Base-by-base conservation (phyloP, 176 grass and related monocot species). In the Cenchrus fungigraminus region DNA sequence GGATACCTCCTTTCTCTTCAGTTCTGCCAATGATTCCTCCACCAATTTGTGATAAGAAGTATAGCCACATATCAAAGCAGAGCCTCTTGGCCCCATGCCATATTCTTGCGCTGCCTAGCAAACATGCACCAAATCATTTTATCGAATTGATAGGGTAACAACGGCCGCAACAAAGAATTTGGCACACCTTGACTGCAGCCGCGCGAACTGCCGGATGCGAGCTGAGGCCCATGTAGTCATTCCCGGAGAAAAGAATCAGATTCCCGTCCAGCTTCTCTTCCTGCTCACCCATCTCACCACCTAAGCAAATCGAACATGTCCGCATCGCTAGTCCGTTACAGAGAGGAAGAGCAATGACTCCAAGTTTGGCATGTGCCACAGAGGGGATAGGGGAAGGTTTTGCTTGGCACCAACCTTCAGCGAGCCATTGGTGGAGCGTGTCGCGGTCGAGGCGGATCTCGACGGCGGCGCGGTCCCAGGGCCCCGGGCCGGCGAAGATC, bases 81-180 rank as follows among this genome's bases (percentile, higher is more conserved):
- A 98, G 70, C 92, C 93, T 86, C 95, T 93, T 1, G 95, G 95
- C 8, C 95, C 95, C 95, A 98, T 98, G 43, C 93, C 95, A 37
- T 91, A 68, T n/a, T 83, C 63, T 90, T 85, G 60, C 66, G 95
- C 95, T 72, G 92, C 92, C 95, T 95, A 92, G 78, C 28, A 52
- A 72, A 17, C 7, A 44, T 37, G 49, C 37, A 65, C 1, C 15
- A 14, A 58, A 37, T 62, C 42, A 28, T 31, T 73, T 19, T 59
- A 4, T 69, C 20, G 17, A 71, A 28, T 80, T 2, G 9, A 73
- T 13, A 78, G 49, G n/a, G 4, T 34, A 14, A 70, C 43, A 54
- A 25, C 37, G 7, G 6, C 42, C 43, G n/a, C 42, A 29, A n/a
- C 17, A 67, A 69, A 81, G 42, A 66, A 49, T 15, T 15, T 63